Percentiles rank a stretch among this genome's conserved stretches.
These are phyloP conservation scores for Stenocarpella maydis DNA, from an alignment of 2,329 filamentous ascomycete genomes.

Conservation along the genomic window DNA sequence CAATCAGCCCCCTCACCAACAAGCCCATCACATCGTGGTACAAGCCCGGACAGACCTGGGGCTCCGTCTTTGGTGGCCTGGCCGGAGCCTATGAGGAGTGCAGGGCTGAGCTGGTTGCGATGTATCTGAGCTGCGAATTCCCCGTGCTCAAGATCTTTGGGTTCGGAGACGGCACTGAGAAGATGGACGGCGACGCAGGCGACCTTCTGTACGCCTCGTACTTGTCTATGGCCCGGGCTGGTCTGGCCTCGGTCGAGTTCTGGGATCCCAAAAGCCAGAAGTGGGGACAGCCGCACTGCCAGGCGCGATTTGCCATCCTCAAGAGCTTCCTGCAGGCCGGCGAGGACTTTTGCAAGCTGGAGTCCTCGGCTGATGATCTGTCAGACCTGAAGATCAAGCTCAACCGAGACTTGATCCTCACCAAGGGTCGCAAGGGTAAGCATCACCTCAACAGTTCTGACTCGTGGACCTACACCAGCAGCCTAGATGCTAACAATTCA, in stretches of 20 bases:
- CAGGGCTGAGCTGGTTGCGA: slow-evolving; percentile 91
- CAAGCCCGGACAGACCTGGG: slow-evolving; percentile 95
- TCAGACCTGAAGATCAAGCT: slow-evolving; percentile 84
- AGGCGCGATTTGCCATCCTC: slow-evolving; percentile 89
- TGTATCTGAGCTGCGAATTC: slow-evolving; percentile 89
- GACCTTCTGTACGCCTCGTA: slow-evolving; percentile 90
- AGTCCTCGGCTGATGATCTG: slow-evolving; percentile 76
- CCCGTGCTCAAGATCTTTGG: slow-evolving; percentile 90
- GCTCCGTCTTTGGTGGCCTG: slow-evolving; percentile 86
- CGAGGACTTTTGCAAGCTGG: slow-evolving; percentile 85
- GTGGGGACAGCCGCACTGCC: slow-evolving; percentile 93
- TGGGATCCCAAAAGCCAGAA: slow-evolving; percentile 92
- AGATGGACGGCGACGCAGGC: slow-evolving; percentile 80
- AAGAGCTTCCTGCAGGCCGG: slow-evolving; percentile 85
- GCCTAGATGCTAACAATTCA: slow-evolving; percentile 11
- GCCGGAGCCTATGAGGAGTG: slow-evolving; percentile 95
- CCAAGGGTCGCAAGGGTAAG: slow-evolving; percentile 74
- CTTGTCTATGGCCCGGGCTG: slow-evolving; percentile 93
- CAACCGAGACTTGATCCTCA: slow-evolving; percentile 87
- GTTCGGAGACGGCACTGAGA: slow-evolving; percentile 77
- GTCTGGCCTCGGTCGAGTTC: slow-evolving; percentile 86
- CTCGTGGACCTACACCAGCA: background rate
- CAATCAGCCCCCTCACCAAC: slow-evolving; percentile 79
- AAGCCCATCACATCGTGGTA: slow-evolving; percentile 88
- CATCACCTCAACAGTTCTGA: background rate